phyloP scores from a whole-genome alignment of 2,329 filamentous ascomycete species.

The Coniochaeta pulveracea region DNA sequence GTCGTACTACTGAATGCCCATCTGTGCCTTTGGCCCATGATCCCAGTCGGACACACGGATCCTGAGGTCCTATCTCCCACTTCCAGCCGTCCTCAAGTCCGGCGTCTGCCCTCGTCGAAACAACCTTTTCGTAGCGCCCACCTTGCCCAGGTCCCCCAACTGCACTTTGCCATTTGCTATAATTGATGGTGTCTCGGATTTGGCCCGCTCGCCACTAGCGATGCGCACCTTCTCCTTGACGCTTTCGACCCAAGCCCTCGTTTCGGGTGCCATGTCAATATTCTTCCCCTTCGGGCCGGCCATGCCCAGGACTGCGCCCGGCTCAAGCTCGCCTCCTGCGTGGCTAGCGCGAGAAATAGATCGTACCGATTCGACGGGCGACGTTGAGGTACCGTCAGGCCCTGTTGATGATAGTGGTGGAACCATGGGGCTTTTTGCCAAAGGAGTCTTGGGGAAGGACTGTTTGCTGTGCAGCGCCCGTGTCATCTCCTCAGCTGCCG shows the following conservation, averaged over 20 bases:
- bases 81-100: no score
- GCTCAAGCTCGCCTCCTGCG: slow-evolving; percentile 44
- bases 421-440: slow-evolving; percentile 5
- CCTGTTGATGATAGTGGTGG: neutral
- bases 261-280: slow-evolving; percentile 59
- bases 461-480: slow-evolving; percentile 15
- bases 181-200: neutral
- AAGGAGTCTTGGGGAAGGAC: slow-evolving; percentile 14
- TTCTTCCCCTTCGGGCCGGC: slow-evolving; percentile 58
- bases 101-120: no score
- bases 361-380: slow-evolving; percentile 25
- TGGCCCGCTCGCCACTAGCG: slow-evolving; percentile 47
- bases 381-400: slow-evolving; percentile 30
- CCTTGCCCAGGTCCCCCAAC: slow-evolving; percentile 62
- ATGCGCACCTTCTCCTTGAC: slow-evolving; percentile 70
- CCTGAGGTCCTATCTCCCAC: no score
- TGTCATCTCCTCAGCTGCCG: slow-evolving; percentile 9
- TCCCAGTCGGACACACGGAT: no score
- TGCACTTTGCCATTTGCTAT: slow-evolving; percentile 23
- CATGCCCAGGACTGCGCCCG: slow-evolving; percentile 53
- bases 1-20: no score
- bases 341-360: slow-evolving; percentile 40
- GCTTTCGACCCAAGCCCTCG: slow-evolving; percentile 69
- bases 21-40: no score
- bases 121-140: slow-evolving; percentile 61